Conservation (phyloP, 345 rosid genomes). For the Ricinus communis region DNA sequence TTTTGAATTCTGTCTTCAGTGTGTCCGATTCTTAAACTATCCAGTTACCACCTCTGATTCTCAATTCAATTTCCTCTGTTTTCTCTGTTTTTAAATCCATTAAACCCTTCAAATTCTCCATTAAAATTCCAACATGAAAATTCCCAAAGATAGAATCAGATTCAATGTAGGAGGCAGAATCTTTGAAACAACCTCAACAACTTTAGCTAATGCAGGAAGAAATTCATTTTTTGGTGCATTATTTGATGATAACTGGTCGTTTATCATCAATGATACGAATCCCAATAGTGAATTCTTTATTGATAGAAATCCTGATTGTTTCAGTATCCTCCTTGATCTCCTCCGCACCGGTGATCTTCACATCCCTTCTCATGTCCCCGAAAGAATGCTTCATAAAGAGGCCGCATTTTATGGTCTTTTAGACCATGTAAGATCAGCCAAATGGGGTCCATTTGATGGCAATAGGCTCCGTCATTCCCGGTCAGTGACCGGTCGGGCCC, state of each 20-base stretch:
- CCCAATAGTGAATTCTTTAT: slow-evolving; percentile 49
- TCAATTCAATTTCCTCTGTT: slow-evolving; percentile 8
- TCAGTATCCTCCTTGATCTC: slow-evolving; percentile 84
- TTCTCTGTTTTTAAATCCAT: not conserved
- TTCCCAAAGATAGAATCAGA: slow-evolving; percentile 64
- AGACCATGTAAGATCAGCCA: slow-evolving; percentile 76
- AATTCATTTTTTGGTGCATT: slow-evolving; percentile 83
- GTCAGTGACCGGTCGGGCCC: slow-evolving; percentile 78
- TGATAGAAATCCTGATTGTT: slow-evolving; percentile 90
- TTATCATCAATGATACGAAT: slow-evolving; percentile 20
- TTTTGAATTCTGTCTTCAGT: slow-evolving; percentile 10
- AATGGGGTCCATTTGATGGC: slow-evolving; percentile 84
- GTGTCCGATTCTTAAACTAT: not conserved
- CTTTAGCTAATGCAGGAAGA: slow-evolving; percentile 89
- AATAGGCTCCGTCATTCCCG: slow-evolving; percentile 56
- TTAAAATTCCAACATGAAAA: slow-evolving; percentile 49
- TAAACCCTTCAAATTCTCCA: not conserved
- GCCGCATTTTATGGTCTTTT: slow-evolving; percentile 80
- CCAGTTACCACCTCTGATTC: not conserved
- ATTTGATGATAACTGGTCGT: slow-evolving; percentile 77
- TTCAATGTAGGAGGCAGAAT: slow-evolving; percentile 89
- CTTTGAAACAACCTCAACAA: slow-evolving; percentile 92
- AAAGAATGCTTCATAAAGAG: slow-evolving; percentile 70
- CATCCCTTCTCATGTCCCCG: slow-evolving; percentile 63
- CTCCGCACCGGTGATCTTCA: slow-evolving; percentile 96